Conservation (phyloP, 805 yeast species). For the Lachancea kluyveri region DNA sequence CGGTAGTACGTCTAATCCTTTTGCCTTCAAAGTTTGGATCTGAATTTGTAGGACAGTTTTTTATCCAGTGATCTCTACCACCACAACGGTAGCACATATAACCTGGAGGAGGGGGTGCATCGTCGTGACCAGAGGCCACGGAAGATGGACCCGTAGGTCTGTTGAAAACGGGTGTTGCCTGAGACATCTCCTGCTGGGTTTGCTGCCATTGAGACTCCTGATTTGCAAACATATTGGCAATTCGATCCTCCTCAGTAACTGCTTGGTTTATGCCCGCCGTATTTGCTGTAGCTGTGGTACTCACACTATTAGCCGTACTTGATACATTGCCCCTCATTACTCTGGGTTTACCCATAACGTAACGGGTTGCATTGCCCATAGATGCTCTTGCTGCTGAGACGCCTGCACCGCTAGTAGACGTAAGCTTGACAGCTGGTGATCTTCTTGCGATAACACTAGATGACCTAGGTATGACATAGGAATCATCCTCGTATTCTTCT, state of each 20-base stretch:
- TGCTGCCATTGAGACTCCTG: conserved; percentile 94
- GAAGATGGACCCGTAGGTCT: conserved; percentile 40
- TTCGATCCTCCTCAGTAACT: conserved; percentile 77
- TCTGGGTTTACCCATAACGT: conserved; percentile 66
- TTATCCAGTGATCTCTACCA: conserved; percentile 91
- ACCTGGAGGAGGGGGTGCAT: conserved; percentile 84
- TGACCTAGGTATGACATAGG: conserved; percentile 85
- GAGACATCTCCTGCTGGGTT: conserved; percentile 86
- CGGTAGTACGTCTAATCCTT: conserved; percentile 86
- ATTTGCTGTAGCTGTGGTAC: conserved; percentile 11
- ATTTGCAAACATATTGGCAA: conserved; percentile 84
- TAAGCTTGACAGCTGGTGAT: conserved; percentile 52
- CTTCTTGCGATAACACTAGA: conserved; percentile 76
- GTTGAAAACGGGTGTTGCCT: conserved; percentile 69
- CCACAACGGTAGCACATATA: conserved; percentile 97
- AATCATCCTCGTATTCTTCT: conserved; percentile 81
- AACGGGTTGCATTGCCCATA: conserved; percentile 58
- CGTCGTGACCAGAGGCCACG: conserved; percentile 33
- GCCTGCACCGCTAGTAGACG: conserved; percentile 23
- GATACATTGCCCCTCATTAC: too few relatives aligned
- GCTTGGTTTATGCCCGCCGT: conserved; percentile 34
- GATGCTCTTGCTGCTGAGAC: conserved; percentile 37
- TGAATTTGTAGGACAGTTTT: conserved; percentile 87
- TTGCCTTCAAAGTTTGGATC: conserved; percentile 95
- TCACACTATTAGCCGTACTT: conserved; percentile 19